phyloP scores from a whole-genome alignment of 768 basidiomycete genomes.

The Suillus tomentosus region DNA sequence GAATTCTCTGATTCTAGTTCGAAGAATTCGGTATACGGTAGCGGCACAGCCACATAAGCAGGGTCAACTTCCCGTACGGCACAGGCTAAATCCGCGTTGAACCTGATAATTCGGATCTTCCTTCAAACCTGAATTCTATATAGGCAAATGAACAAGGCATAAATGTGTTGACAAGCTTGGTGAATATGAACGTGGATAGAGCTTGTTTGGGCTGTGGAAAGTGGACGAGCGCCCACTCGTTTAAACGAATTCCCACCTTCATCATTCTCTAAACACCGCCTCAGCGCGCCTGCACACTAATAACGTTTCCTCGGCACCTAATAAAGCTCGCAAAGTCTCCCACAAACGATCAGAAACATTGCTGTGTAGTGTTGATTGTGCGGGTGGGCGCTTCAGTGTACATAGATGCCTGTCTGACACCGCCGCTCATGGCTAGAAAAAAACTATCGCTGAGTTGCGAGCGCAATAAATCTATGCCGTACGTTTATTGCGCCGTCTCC shows the following conservation, averaged over 20 bases:
- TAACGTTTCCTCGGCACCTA: not conserved
- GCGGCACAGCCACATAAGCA: constrained; percentile 2
- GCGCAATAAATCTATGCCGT: not conserved
- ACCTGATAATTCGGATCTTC: not conserved
- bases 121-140: not conserved
- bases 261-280: not conserved
- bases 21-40: not conserved
- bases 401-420: not conserved
- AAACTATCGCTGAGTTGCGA: not conserved
- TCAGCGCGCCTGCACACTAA: not conserved
- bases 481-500: not conserved
- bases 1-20: constrained; percentile 6
- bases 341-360: not conserved
- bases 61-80: not conserved
- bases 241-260: constrained; percentile 3
- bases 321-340: not conserved
- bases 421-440: not conserved
- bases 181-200: not conserved
- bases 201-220: not conserved
- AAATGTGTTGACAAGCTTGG: not conserved
- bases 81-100: not conserved
- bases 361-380: not conserved
- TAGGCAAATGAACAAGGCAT: not conserved
- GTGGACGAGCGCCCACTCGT: not conserved
- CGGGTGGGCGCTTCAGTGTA: not conserved